Base-by-base conservation (phyloP, 2,329 filamentous ascomycete genomes). In the Calonectria crousiana region DNA sequence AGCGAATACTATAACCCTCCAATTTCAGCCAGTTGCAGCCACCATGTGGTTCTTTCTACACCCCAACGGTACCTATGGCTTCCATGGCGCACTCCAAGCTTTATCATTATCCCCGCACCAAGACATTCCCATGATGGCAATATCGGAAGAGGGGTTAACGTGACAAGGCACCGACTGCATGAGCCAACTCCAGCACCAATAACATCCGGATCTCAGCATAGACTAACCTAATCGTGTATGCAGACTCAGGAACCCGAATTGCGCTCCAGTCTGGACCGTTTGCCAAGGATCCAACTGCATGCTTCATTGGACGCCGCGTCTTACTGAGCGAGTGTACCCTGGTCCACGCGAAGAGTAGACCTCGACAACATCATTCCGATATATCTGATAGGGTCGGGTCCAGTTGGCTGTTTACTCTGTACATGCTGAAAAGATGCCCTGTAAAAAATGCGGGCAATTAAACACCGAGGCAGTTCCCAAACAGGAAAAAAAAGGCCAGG, bases 181-280 rank as follows among this genome's bases (percentile, higher is more conserved):
- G 23, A 41, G 36, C 28, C 9, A 62, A 62, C 41, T 62, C 56
- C 56, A 62, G 36, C 56, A 41, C 56, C 56, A 62, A 62, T 62
- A 18, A 20, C 23, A 26, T 28, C n/a, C 5, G 16, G 8, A 9
- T 10, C 16, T 41, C 56, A 13, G 13, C 13, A 44, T 18, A 5
- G 16, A 10, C 44, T 28, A 38, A 62, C 56, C 14, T 38, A 23
- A 41, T 62, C 23, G 26, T 36, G 56, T 62, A 62, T 62, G 56
- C 56, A 62, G 56, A 41, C 38, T 36, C 56, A 62, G 56, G 56
- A 62, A 62, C 56, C 56, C 56, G 56, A 41, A 20, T 41, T 62
- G n/a, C 56, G 56, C 34, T 41, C 56, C 56, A 28, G 32, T 60
- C 34, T 11, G 9, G 16, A 26, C 34, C 3, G 16, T 26, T 60